These are phyloP conservation scores for Dioszegia crocea DNA, from an alignment of 768 basidiomycete species.

Conservation along the genomic window DNA sequence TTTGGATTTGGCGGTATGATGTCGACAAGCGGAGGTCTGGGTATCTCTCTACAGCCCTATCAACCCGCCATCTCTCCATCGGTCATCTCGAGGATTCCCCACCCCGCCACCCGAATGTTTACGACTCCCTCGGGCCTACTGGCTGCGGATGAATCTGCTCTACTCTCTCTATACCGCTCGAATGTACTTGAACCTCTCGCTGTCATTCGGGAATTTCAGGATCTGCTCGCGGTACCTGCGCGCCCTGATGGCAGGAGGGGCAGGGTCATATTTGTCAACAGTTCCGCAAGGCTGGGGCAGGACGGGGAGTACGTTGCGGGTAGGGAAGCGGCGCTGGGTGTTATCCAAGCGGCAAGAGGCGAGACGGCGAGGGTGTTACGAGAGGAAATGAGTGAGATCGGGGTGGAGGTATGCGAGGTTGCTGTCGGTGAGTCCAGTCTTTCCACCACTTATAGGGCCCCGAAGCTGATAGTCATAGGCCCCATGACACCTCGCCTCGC, in stretches of 20 bases:
- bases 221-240: conserved; percentile 14
- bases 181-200: conserved; percentile 38
- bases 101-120: background rate
- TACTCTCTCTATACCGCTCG: conserved; percentile 26
- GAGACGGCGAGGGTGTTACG: conserved; percentile 20
- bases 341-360: conserved; percentile 19
- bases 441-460: background rate
- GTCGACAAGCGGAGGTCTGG: background rate
- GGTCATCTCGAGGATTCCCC: background rate
- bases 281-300: background rate
- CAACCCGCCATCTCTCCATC: too few relatives aligned
- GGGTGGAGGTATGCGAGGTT: conserved; percentile 38
- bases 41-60: too few relatives aligned
- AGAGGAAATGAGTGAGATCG: conserved; percentile 18
- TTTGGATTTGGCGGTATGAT: background rate
- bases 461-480: conserved; percentile 8
- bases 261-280: conserved; percentile 33
- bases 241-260: conserved; percentile 7
- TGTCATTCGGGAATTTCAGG: conserved; percentile 30
- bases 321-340: conserved; percentile 8
- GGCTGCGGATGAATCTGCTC: conserved; percentile 20
- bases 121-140: conserved; percentile 1
- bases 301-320: background rate
- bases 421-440: conserved; percentile 32
- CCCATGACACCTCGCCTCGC: conserved; percentile 19